Evolutionary conservation across 2,329 filamentous ascomycete genomes (phyloP), one percentile per base, ranked within the genome.

Genomic region (Fusarium torulosum): DNA sequence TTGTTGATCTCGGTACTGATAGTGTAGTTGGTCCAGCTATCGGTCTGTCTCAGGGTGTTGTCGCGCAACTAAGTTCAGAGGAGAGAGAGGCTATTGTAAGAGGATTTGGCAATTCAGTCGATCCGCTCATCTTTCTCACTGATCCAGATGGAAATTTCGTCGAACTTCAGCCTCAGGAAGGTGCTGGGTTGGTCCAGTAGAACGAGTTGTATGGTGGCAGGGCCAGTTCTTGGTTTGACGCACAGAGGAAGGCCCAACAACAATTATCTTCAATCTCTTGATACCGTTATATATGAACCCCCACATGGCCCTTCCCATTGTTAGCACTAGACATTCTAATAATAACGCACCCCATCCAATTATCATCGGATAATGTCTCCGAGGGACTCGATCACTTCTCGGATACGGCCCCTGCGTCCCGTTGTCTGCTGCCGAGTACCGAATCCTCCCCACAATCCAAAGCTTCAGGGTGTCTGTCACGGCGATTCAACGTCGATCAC

Each of bases 111-210:
- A 14, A 23, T 11, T n/a, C n/a, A 6, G 31, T 45, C 6, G 23
- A 31, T 0, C 13, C 43, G 3, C 19, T 63, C 0, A 50, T 63
- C 21, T 63, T 41, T 35, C 8, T 63, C 2, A 9, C 40, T 17
- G 59, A 63, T 4, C 59, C 50, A 0, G 59, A 63, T 29, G 58
- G 38, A 2, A 63, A 63, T 8, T 63, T 56, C 17, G 57, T 63
- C 14, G 58, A 63, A 20, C 20, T 63, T 7, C 58, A 63, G 17
- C 27, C 43, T 7, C 31, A 56, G 7, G 58, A 63, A 4, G 44
- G 31, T 4, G 9, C 21, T 31, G n/a, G 20, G 4, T 17, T 63
- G 17, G 31, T 49, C 5, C 5, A 20, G n/a, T 53, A 25, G 25
- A 19, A 37, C 6, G 8, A 23, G 23, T 23, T 15, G 27, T n/a